Conservation (phyloP, 2,329 filamentous ascomycete genomes). For the Diaporthe australafricana region DNA sequence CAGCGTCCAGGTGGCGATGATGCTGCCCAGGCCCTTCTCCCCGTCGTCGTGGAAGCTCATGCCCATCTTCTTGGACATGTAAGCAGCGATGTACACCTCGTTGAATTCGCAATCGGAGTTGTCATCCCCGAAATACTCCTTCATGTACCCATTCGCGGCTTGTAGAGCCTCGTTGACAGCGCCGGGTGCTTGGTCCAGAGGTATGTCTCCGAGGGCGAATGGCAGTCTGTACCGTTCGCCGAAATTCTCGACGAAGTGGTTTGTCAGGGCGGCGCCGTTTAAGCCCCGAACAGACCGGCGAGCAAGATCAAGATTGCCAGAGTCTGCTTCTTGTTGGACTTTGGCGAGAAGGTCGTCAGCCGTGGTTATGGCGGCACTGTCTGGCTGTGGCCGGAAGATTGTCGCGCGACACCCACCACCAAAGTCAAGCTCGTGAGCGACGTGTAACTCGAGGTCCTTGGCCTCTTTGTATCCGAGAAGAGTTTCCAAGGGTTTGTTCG, state of each 20-base stretch:
- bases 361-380: background rate
- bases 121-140: background rate
- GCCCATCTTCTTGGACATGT: background rate
- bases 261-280: background rate
- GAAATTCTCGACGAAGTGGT: constrained; percentile 26
- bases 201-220: background rate
- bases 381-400: background rate
- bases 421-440: background rate
- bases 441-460: background rate
- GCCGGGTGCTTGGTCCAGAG: background rate
- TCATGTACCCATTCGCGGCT: background rate
- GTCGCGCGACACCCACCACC: constrained; percentile 3
- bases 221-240: constrained; percentile 4
- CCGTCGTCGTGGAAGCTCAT: constrained; percentile 25
- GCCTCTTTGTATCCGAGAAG: background rate
- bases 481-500: background rate
- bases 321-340: background rate
- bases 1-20: constrained; percentile 25
- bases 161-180: background rate
- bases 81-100: constrained; percentile 11
- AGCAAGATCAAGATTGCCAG: background rate
- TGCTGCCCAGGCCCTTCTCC: background rate
- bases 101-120: background rate
- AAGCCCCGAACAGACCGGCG: background rate
- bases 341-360: background rate